phyloP scores from a whole-genome alignment of 2,329 filamentous ascomycete species.

The Cercospora zeae-maydis region DNA sequence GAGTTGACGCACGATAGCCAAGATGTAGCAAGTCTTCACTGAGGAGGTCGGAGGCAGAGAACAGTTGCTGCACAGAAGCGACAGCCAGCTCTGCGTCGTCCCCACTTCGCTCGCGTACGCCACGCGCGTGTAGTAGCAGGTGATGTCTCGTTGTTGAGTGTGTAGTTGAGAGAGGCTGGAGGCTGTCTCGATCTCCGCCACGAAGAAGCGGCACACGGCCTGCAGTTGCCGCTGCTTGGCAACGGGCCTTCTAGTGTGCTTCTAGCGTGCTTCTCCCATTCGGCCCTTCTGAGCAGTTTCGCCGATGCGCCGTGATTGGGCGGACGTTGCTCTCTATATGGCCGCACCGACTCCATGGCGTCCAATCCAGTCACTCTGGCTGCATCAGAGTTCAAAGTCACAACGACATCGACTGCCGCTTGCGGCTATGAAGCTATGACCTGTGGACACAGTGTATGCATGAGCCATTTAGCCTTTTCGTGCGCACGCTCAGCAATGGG shows the following conservation, averaged over 20 bases:
- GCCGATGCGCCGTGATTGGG: constrained; percentile 9
- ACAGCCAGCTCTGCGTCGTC: neutral
- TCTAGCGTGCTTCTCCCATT: constrained; percentile 8
- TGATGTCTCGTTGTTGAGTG: neutral
- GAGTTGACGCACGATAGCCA: neutral
- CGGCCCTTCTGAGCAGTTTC: constrained; percentile 1
- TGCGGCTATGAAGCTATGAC: neutral
- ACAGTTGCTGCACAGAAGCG: neutral
- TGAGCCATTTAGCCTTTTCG: neutral
- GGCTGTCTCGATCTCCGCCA: constrained; percentile 1
- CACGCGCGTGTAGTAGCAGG: neutral
- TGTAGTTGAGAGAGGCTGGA: neutral
- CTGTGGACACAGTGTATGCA: neutral
- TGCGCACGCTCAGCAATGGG: neutral
- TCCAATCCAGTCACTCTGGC: neutral
- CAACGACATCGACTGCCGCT: neutral
- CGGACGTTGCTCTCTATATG: neutral
- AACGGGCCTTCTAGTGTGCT: neutral
- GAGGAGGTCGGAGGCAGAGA: neutral
- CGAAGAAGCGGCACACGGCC: neutral
- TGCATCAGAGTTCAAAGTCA: neutral
- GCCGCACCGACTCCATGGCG: neutral
- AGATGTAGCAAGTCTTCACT: neutral
- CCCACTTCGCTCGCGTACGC: neutral
- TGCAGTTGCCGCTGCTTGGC: constrained; percentile 6